Evolutionary conservation across 768 basidiomycete species (phyloP), one percentile per base, ranked within the genome.

Genomic region (Trametes villosa): DNA sequence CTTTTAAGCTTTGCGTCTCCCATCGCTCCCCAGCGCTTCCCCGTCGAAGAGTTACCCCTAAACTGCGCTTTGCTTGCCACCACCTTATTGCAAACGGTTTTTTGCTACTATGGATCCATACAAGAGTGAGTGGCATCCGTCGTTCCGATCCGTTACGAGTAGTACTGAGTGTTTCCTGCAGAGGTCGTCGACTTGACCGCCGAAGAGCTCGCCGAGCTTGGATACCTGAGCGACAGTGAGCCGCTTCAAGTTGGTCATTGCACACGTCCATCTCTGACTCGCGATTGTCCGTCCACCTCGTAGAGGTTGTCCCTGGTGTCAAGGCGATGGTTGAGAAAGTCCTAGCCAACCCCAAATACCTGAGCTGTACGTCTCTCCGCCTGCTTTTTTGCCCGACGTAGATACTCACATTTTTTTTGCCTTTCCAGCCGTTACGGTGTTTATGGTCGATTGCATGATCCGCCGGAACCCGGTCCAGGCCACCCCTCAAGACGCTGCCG

Each of bases 381-480:
- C 24, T 62, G 63, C 29, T 42, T 42, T 62, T 62, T 65, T 66
- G 62, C 68, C 54, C 69, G 65, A 68, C 71, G 65, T 40, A 65
- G 68, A 61, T 63, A 56, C 60, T 63, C 59, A 65, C 62, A 49
- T 31, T 48, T 46, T 67, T 50, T 59, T 67, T 42, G 33, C 45
- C 67, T 66, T 72, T 60, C 62, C 40, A 76, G 74, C 34, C 54
- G 52, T 71, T 45, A 70, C 69, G 48, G 67, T 66, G 57, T 74
- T 71, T 64, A 65, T 65, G 66, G 40, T 72, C 48, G 68, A 75
- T 56, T 69, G 66, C 61, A 41, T 71, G 29, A 53, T 9, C 7
- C 52, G 38, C 52, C 26, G 26, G 24, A 40, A 52, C 50, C 5
- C 50, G 36, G 20, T 26, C 36, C 6, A 42, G 26, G 52, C 48